phyloP scores from a whole-genome alignment of 306 rosid species.

The Lathyrus oleraceus region DNA sequence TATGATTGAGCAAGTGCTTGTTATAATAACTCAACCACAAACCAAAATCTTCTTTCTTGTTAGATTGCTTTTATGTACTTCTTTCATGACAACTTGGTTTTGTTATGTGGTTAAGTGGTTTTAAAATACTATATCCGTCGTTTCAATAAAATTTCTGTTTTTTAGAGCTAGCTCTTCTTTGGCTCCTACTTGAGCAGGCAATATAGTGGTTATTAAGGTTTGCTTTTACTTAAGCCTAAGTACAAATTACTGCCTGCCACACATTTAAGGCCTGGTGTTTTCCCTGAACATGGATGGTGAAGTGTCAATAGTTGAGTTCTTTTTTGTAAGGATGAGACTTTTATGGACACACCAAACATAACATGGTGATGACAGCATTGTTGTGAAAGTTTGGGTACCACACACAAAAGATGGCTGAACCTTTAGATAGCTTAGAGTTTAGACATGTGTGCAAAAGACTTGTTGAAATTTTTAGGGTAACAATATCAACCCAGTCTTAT shows the following conservation, averaged over 20 bases:
- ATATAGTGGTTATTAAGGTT: background rate
- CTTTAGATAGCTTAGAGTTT: background rate
- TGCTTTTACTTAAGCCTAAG: background rate
- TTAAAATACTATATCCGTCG: background rate
- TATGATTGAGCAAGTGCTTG: background rate
- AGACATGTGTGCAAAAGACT: background rate
- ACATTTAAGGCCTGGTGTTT: background rate
- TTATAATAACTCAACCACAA: background rate
- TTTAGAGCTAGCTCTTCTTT: constrained; percentile 5
- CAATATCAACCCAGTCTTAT: too few relatives aligned
- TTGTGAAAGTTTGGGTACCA: background rate
- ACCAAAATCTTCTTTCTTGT: constrained; percentile 2
- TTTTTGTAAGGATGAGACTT: background rate
- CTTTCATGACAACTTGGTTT: constrained; percentile 17
- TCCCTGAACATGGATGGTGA: background rate
- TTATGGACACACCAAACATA: background rate
- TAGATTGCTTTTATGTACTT: background rate
- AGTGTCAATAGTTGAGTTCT: background rate
- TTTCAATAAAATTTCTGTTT: constrained; percentile 1
- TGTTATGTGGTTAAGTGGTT: background rate
- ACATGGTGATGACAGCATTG: background rate
- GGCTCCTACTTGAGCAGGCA: background rate
- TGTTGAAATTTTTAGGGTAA: background rate
- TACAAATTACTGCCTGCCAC: background rate
- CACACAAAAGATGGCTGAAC: background rate